Evolutionary conservation across 768 basidiomycete species (phyloP).

Genomic region (Mycena latifolia): DNA sequence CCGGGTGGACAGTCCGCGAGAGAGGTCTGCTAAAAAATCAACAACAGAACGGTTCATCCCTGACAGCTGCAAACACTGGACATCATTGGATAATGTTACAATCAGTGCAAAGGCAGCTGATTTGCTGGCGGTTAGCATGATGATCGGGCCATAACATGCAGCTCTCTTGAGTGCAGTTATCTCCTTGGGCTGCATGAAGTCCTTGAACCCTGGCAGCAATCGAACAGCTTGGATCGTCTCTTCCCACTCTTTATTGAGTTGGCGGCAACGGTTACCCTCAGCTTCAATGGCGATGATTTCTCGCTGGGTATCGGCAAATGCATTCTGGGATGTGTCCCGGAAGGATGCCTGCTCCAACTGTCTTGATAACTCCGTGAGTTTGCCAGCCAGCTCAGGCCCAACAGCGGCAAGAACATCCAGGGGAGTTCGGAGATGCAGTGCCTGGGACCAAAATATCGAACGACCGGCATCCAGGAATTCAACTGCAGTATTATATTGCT

Average conservation of each 20-base stretch:
- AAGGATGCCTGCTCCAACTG: too few species aligned
- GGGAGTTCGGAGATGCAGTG: conserved; percentile 4
- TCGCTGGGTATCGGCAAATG: neutral
- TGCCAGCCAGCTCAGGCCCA: too few species aligned
- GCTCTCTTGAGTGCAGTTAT: neutral
- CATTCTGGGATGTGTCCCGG: neutral
- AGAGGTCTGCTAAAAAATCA: neutral
- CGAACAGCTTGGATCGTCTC: neutral
- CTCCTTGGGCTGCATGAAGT: neutral
- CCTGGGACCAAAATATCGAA: too few species aligned
- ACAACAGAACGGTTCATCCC: too few species aligned
- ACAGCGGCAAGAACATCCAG: neutral
- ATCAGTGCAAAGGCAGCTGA: neutral
- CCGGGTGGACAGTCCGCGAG: neutral
- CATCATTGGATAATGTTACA: neutral
- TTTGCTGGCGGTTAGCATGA: neutral
- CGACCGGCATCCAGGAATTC: conserved; percentile 6
- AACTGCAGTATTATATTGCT: too few species aligned
- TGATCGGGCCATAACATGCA: neutral
- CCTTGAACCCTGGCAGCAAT: neutral
- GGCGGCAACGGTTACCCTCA: neutral
- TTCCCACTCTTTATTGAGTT: neutral
- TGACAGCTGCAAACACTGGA: neutral
- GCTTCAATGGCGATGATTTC: neutral
- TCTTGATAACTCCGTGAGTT: too few species aligned